Base-by-base conservation (phyloP, 208 protist genomes). In the Leishmania lainsoni region DNA sequence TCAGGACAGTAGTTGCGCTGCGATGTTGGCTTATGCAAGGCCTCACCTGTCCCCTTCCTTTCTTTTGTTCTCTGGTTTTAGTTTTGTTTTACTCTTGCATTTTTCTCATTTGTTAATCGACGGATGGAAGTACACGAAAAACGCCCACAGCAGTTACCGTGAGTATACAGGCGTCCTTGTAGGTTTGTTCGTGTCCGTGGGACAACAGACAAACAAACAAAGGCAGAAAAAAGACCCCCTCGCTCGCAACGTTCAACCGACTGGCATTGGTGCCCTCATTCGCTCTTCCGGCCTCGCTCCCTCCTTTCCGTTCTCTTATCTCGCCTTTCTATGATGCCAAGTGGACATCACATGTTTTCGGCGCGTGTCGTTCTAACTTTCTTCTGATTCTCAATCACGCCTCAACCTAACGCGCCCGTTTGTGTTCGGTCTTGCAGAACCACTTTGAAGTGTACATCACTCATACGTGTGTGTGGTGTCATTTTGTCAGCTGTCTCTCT, bases 251-350 rank as follows among this genome's bases (percentile, higher is more conserved):
- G 39, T 72, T 26, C 14, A 6, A 35, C 10, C 22, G 5, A 52
- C 52, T 22, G 29, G 22, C 29, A 63, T 63, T 75, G 48, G 49
- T 65, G 32, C 52, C 16, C 29, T 29, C 59, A 52, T 29, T 35
- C 45, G 61, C 70, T 77, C 74, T 69, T 74, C 73, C 73, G 63
- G 68, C 71, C 74, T 72, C 9, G 56, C 58, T 76, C 54, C 70
- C 39, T 51, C 4, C 48, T 22, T 35, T 75, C 29, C n/a, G n/a
- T 8, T 42, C 3, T 42, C 48, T 32, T 61, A 5, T 49, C 14
- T 72, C 39, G 16, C 20, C 26, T 51, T 45, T 29, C 10, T n/a
- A 29, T 32, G 61, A 16, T 68, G 26, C 61, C 61, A 29, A 68
- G 29, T 14, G 29, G 32, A 3, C 61, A 39, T 39, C 29, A 68